Evolutionary conservation across 306 rosid genomes (phyloP).

Genomic region (Casuarina equisetifolia): DNA sequence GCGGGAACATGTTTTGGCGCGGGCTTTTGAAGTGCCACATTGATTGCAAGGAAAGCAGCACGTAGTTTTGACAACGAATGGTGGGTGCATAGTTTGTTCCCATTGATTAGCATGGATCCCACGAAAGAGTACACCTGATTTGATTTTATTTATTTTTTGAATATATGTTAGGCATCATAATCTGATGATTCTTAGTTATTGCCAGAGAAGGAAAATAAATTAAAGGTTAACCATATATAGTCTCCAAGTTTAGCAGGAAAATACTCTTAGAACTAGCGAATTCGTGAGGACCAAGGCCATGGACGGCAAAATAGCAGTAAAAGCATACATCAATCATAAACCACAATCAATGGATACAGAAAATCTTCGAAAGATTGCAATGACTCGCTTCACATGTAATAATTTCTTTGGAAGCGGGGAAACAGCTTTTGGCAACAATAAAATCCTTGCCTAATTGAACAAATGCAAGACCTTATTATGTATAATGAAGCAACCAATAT

Average conservation of each 20-base stretch:
- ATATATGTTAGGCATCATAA: neutral
- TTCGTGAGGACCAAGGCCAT: neutral
- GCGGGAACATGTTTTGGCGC: slow-evolving; percentile 26
- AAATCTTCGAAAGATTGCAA: neutral
- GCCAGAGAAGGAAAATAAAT: neutral
- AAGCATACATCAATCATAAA: no score
- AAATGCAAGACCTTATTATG: neutral
- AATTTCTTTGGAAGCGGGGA: neutral
- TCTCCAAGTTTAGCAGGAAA: neutral
- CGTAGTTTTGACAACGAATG: neutral
- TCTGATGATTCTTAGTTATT: neutral
- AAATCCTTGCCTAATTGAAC: neutral
- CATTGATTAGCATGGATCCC: no score
- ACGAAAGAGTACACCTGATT: no score
- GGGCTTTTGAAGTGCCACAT: neutral
- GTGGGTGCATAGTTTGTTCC: no score
- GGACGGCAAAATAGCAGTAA: neutral
- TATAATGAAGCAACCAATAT: slow-evolving; percentile 6
- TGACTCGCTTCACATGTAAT: neutral
- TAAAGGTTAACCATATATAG: neutral
- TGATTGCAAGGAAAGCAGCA: neutral
- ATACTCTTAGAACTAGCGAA: neutral
- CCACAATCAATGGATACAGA: neutral
- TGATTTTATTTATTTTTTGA: no score
- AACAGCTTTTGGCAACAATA: neutral